Evolutionary conservation across 176 grass and related monocot genomes (phyloP), one percentile per base, ranked within the genome.

Genomic region (Phragmites australis): DNA sequence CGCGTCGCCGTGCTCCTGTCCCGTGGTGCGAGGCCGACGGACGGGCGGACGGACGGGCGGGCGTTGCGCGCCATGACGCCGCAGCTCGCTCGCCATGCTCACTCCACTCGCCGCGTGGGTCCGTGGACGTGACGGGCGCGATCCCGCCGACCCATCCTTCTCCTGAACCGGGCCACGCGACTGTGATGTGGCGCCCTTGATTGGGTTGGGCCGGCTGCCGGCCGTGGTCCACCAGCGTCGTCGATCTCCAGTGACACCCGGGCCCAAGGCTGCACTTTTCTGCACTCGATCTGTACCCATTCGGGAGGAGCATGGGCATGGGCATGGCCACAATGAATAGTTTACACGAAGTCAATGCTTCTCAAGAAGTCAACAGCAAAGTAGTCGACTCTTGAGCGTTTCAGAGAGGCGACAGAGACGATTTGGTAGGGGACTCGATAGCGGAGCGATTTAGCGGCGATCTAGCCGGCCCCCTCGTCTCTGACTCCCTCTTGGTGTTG

Each of bases 21-120:
- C 69, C 19, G 70, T 71, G n/a, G n/a, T n/a, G n/a, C n/a, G n/a
- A n/a, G n/a, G n/a, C 68, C 68, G 46, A 71, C n/a, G 68, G 68
- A 68, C n/a, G n/a, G n/a, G 41, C 8, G n/a, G 43, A 16, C 17
- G 8, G 17, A 52, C 2, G 58, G 42, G 41, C 67, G 9, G 17
- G 52, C 68, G 23, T 12, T 17, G 17, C 51, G 18, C 32, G 9
- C 78, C 72, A 29, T 73, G 75, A 55, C 57, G 74, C 52, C 42
- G 22, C 46, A 0, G 19, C 9, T 48, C 43, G 8, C 19, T 41
- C 27, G 68, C 68, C 44, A 18, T 82, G 42, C 48, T n/a, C 32
- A 52, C 4, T 19, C 45, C 32, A 52, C 4, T 19, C 45, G 19
- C 18, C 83, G 67, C 29, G 56, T 65, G 76, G 47, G 34, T 2